Conservation (phyloP, 2,329 filamentous ascomycete genomes). For the Coleophoma crateriformis region DNA sequence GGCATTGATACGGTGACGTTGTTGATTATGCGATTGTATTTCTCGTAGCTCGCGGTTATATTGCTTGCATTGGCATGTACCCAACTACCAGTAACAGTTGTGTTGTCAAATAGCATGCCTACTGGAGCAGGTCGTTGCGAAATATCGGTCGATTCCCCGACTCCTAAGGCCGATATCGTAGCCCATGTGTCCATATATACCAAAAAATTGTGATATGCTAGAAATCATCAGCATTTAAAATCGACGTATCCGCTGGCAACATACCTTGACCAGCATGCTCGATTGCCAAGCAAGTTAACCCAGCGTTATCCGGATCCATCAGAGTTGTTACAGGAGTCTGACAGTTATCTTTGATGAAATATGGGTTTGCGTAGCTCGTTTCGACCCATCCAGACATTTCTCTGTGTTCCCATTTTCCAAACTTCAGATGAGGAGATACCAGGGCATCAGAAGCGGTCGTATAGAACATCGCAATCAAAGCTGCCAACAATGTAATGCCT, state of each 20-base stretch:
- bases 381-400: conserved; percentile 51
- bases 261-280: conserved; percentile 60
- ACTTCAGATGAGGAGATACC: conserved; percentile 66
- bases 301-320: conserved; percentile 33
- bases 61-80: conserved; percentile 51
- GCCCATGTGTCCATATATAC: conserved; percentile 55
- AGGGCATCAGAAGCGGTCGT: conserved; percentile 72
- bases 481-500: conserved; percentile 55
- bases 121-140: conserved; percentile 50
- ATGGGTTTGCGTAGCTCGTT: conserved; percentile 57
- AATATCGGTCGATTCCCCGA: conserved; percentile 34
- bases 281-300: conserved; percentile 60
- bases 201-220: conserved; percentile 62
- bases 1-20: conserved; percentile 76
- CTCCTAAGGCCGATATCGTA: conserved; percentile 36
- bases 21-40: conserved; percentile 56
- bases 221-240: background rate
- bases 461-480: conserved; percentile 65
- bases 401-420: conserved; percentile 43
- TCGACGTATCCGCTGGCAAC: conserved; percentile 4
- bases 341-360: conserved; percentile 51
- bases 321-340: conserved; percentile 48
- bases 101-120: conserved; percentile 65
- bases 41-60: conserved; percentile 41
- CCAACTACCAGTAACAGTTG: conserved; percentile 65